Conservation (phyloP, 805 yeast genomes). For the Sungouiella blattae region DNA sequence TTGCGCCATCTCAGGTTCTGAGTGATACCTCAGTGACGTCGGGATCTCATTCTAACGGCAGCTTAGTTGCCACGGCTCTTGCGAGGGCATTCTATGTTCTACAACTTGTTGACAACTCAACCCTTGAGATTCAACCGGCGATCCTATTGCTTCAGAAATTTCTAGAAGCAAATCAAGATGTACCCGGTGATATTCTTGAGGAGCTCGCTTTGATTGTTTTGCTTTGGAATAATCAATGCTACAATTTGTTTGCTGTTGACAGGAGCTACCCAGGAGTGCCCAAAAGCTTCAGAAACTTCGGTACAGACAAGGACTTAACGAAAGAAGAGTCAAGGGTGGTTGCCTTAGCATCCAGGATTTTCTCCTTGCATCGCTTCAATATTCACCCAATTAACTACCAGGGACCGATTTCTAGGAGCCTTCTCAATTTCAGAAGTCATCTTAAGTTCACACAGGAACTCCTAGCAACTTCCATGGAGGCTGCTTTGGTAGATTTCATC, state of each 20-base stretch:
- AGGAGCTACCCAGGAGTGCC: conserved; percentile 32
- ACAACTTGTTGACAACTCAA: conserved; percentile 45
- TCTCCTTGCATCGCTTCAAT: conserved; percentile 33
- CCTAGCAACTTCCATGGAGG: conserved; percentile 53
- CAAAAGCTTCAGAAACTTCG: conserved; percentile 25
- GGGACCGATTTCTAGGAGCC: conserved; percentile 68
- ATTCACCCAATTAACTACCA: conserved; percentile 45
- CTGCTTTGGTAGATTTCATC: conserved; percentile 48
- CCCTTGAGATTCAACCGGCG: conserved; percentile 45
- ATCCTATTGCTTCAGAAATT: conserved; percentile 47
- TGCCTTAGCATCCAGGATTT: conserved; percentile 33
- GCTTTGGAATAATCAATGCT: conserved; percentile 34
- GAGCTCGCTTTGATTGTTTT: conserved; percentile 46
- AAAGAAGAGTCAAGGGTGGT: conserved; percentile 37
- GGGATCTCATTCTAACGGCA: no score
- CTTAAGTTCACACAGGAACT: conserved; percentile 49
- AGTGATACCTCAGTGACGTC: no score
- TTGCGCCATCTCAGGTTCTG: not conserved
- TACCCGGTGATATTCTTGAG: conserved; percentile 27
- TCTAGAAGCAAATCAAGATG: conserved; percentile 11
- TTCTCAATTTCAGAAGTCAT: conserved; percentile 65
- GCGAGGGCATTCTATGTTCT: conserved; percentile 48
- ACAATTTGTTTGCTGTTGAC: conserved; percentile 39
- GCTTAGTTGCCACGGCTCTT: conserved; percentile 8
- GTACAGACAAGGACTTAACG: conserved; percentile 23